Conservation (phyloP, 2,329 filamentous ascomycete species). For the Nemania sp. region DNA sequence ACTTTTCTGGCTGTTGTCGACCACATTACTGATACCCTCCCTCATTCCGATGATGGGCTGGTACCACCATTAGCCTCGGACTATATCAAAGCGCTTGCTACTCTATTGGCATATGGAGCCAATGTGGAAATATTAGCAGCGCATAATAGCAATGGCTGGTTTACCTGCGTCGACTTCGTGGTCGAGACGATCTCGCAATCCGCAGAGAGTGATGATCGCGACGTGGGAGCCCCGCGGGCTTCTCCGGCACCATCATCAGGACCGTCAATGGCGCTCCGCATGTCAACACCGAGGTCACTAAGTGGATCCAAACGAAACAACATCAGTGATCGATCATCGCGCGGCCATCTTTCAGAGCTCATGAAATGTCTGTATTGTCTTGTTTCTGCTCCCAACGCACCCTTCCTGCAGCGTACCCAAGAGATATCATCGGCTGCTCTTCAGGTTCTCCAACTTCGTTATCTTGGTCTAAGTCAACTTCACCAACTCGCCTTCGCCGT, state of each 20-base stretch:
- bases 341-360: constrained; percentile 54
- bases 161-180: constrained; percentile 71
- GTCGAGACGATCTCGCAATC: constrained; percentile 63
- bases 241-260: constrained; percentile 52
- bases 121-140: constrained; percentile 79
- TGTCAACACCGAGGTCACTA: constrained; percentile 41
- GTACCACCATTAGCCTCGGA: constrained; percentile 73
- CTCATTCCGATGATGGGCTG: constrained; percentile 62
- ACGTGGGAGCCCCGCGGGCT: constrained; percentile 45
- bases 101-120: constrained; percentile 71
- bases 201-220: constrained; percentile 48
- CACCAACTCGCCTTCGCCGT: constrained; percentile 76
- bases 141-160: constrained; percentile 65
- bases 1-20: constrained; percentile 79
- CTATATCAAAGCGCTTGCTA: constrained; percentile 76
- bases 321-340: constrained; percentile 37
- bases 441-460: constrained; percentile 63
- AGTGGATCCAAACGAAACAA: constrained; percentile 31
- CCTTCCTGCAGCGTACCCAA: constrained; percentile 60
- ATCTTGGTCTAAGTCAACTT: constrained; percentile 62
- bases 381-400: constrained; percentile 68
- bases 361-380: constrained; percentile 70
- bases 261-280: constrained; percentile 35
- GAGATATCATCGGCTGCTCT: constrained; percentile 61
- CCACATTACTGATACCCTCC: constrained; percentile 78